Evolutionary conservation across 2,329 filamentous ascomycete species (phyloP), one percentile per base, ranked within the genome.

Genomic region (Neofusicoccum cordaticola): DNA sequence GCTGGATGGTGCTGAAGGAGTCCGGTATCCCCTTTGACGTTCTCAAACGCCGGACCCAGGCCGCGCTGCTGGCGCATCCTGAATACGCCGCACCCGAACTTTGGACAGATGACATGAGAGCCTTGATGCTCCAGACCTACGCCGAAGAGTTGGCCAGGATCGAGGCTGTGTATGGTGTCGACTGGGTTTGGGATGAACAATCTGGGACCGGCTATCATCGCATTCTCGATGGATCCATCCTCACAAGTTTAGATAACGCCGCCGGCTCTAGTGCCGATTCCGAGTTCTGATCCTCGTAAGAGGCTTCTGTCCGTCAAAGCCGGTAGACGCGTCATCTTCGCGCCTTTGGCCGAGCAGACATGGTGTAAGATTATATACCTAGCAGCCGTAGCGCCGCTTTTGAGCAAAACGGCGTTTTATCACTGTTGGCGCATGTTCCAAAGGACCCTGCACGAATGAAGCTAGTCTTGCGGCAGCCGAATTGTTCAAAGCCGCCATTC

Each of bases 141-240:
- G n/a, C 31, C 4, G 61, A 19, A 8, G 50, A 63, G 5, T 27
- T 45, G 19, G 27, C 31, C 2, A 37, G n/a, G 31, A 56, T 63
- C 4, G 61, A 63, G 35, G 39, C 13, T 3, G 27, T 13, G n/a
- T 53, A 31, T 15, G 31, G 41, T 3, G 61, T 56, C n/a, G 31
- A 63, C 41, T 63, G 61, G 61, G 61, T 63, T 1, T 53, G 61
- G 42, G 61, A 63, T 9, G 41, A 47, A 50, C 1, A 3, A 13
- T 15, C 48, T 6, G 61, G 50, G 9, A 47, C 6, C 2, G 42
- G 61, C 3, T 48, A 39, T 34, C 61, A 63, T 31, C 41, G 41
- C n/a, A 35, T 63, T 4, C 35, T 39, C 13, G 22, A 2, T 1
- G 37, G 31, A 2, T 58, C 53, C 9, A 11, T 44, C 15, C 15